Evolutionary conservation across 2,329 filamentous ascomycete genomes (phyloP).

Genomic region (Trichoderma harzianum): DNA sequence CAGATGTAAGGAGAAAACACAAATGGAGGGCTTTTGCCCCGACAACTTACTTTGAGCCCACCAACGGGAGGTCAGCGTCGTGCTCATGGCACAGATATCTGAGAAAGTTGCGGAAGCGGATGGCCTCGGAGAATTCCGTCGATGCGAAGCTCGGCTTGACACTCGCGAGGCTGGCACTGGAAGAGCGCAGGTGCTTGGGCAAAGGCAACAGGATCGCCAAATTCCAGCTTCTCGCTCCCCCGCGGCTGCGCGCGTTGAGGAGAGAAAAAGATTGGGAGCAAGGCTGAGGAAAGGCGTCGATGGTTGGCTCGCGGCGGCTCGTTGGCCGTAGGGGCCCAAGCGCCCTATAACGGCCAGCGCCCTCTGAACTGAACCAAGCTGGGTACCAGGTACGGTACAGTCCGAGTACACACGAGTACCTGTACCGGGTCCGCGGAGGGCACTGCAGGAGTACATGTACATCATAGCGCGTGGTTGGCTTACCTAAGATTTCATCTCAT

Average conservation of each 20-base stretch:
- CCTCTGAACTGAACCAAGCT: background rate
- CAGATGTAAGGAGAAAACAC: background rate
- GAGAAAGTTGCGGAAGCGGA: background rate
- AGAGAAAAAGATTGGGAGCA: background rate
- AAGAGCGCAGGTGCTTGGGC: background rate
- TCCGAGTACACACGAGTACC: too few species aligned
- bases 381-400: too few species aligned
- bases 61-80: background rate
- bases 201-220: background rate
- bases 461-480: background rate
- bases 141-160: background rate
- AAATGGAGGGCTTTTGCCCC: background rate
- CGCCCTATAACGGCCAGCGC: background rate
- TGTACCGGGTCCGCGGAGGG: background rate
- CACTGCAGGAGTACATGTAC: background rate
- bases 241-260: background rate
- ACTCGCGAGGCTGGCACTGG: background rate
- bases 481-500: background rate
- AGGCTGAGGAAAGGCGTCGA: conserved; percentile 3
- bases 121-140: background rate
- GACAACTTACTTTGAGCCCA: conserved; percentile 3
- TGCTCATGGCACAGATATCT: conserved; percentile 4
- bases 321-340: conserved; percentile 1
- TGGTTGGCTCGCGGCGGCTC: conserved; percentile 4
- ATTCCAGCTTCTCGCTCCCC: background rate